phyloP scores from a whole-genome alignment of 345 rosid species.

The Salix purpurea region DNA sequence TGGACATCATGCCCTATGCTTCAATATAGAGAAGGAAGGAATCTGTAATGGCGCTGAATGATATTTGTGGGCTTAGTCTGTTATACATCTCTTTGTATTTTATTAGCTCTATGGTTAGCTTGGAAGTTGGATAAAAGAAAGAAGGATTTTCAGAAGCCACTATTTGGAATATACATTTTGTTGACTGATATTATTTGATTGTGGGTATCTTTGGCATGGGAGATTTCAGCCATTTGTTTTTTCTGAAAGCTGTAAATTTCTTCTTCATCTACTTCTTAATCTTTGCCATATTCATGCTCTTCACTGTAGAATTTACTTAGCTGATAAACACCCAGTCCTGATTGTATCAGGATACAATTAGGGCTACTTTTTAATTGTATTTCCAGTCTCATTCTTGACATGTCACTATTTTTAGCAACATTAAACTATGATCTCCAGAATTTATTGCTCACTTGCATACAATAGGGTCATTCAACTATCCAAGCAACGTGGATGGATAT shows the following conservation, averaged over 20 bases:
- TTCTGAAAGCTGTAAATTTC: neutral
- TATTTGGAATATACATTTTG: neutral
- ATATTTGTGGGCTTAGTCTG: neutral
- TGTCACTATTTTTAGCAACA: neutral
- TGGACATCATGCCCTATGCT: neutral
- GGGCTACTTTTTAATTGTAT: neutral
- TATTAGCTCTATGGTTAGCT: neutral
- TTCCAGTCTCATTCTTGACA: neutral
- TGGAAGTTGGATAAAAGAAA: neutral
- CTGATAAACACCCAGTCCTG: neutral
- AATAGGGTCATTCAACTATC: neutral
- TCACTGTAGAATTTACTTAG: neutral
- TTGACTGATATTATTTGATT: neutral
- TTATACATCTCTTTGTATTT: neutral
- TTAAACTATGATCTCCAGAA: neutral
- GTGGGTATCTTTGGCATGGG: neutral
- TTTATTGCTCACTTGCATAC: neutral
- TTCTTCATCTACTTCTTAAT: neutral
- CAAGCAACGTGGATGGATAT: neutral
- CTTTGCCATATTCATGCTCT: neutral
- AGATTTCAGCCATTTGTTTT: neutral
- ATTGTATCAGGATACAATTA: neutral
- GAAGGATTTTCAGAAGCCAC: neutral
- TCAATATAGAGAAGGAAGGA: neutral
- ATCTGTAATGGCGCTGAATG: neutral